Conservation (phyloP, 805 yeast species). For the Candida anglica region DNA sequence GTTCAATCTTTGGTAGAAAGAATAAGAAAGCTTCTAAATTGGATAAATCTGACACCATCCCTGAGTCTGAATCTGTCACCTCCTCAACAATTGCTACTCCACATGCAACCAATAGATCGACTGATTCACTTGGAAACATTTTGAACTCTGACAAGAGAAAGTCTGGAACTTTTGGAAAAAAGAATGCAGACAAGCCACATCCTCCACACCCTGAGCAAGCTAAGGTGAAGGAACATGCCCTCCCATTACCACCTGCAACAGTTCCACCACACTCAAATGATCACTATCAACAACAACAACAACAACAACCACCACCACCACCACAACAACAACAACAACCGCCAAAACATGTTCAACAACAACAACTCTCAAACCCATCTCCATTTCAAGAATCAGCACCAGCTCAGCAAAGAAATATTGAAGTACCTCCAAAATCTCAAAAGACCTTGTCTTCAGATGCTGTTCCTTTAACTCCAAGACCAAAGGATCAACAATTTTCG, state of each 20-base stretch:
- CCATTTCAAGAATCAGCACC: too few relatives aligned
- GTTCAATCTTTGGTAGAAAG: slow-evolving; percentile 69
- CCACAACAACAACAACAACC: too few relatives aligned
- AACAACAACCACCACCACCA: too few relatives aligned
- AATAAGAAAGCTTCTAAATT: slow-evolving; percentile 32
- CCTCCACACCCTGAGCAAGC: background rate
- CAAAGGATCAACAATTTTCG: slow-evolving; percentile 25
- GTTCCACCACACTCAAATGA: background rate
- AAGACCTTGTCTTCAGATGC: slow-evolving; percentile 3
- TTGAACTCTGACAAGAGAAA: too few relatives aligned
- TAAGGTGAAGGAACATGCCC: background rate
- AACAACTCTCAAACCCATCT: slow-evolving; percentile 1
- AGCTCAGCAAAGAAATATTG: too few relatives aligned
- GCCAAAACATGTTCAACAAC: slow-evolving; percentile 1
- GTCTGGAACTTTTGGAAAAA: too few relatives aligned
- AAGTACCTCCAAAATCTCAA: background rate
- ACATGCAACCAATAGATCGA: slow-evolving; percentile 5
- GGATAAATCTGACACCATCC: slow-evolving; percentile 19
- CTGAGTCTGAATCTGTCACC: slow-evolving; percentile 28
- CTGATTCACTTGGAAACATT: slow-evolving; percentile 6
- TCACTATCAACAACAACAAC: too few relatives aligned
- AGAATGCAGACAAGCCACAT: background rate
- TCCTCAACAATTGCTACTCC: slow-evolving; percentile 11
- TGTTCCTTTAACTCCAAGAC: slow-evolving; percentile 7
- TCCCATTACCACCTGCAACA: background rate